These are phyloP conservation scores for Trichaptum fuscoviolaceum DNA, from an alignment of 768 basidiomycete genomes.

Conservation along the genomic window DNA sequence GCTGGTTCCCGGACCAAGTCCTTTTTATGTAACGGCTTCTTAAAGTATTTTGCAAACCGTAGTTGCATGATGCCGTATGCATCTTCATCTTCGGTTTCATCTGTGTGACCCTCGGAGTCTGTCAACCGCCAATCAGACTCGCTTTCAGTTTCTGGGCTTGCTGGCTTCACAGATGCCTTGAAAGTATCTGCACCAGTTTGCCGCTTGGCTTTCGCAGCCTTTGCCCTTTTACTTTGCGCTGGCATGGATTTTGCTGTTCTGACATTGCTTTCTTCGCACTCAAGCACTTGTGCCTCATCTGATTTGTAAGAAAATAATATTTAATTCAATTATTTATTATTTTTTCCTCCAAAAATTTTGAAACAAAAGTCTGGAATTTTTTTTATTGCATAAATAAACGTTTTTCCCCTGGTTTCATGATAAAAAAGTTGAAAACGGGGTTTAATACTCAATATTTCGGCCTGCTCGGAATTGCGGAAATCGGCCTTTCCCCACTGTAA, in stretches of 20 bases:
- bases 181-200: neutral
- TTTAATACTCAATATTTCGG: no score
- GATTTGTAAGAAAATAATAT: neutral
- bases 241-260: no score
- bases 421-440: neutral
- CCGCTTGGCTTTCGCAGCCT: neutral
- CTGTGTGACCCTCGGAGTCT: no score
- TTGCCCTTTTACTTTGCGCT: neutral
- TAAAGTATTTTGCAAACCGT: no score
- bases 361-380: neutral
- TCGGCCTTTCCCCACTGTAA: no score
- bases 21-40: no score
- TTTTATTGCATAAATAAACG: neutral
- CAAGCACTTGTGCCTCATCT: neutral
- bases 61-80: no score
- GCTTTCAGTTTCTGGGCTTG: no score
- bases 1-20: no score
- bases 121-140: no score
- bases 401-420: neutral
- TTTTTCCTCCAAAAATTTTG: conserved; percentile 2
- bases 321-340: neutral
- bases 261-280: neutral
- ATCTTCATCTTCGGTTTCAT: no score
- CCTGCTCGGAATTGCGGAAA: no score
- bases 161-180: neutral